Evolutionary conservation across 768 basidiomycete genomes (phyloP).

Genomic region (Daedaleopsis nitida): DNA sequence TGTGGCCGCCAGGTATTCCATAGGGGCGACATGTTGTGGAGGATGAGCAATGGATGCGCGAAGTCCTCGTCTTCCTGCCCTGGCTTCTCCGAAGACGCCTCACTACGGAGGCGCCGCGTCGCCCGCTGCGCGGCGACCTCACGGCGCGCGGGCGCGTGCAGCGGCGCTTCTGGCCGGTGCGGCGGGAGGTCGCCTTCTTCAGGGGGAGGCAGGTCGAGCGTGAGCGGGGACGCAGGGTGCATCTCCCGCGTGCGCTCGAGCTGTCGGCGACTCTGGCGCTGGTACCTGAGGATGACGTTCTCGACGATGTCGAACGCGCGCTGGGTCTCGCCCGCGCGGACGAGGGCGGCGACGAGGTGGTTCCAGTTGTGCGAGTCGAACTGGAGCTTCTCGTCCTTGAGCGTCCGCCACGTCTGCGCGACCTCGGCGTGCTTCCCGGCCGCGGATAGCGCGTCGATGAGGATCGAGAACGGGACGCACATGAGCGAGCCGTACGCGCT

Average conservation of each 20-base stretch:
- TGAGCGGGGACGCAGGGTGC: slow-evolving; percentile 29
- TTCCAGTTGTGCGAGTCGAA: slow-evolving; percentile 96
- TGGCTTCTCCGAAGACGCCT: not conserved
- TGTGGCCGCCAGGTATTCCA: slow-evolving; percentile 75
- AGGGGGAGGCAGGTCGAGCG: slow-evolving; percentile 23
- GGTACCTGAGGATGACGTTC: slow-evolving; percentile 67
- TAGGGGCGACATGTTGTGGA: slow-evolving; percentile 63
- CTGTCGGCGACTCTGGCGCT: slow-evolving; percentile 30
- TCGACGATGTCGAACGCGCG: slow-evolving; percentile 85
- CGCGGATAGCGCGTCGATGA: slow-evolving; percentile 72
- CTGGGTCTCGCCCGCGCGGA: slow-evolving; percentile 80
- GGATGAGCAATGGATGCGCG: slow-evolving; percentile 57
- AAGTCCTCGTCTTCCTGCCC: slow-evolving; percentile 51
- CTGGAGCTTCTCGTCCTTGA: slow-evolving; percentile 63
- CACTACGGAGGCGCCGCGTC: slow-evolving; percentile 12
- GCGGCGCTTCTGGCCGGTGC: slow-evolving; percentile 17
- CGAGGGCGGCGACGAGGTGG: slow-evolving; percentile 70
- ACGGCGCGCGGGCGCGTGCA: slow-evolving; percentile 15
- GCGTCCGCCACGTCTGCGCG: slow-evolving; percentile 63
- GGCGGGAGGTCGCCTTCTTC: slow-evolving; percentile 19
- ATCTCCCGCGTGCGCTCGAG: slow-evolving; percentile 16
- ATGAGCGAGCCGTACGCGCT: slow-evolving; percentile 56
- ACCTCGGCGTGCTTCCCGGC: slow-evolving; percentile 64
- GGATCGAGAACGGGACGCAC: slow-evolving; percentile 77
- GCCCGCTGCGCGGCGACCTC: not conserved